Base-by-base conservation (phyloP, 768 basidiomycete genomes). In the Kwoniella botswanensis region DNA sequence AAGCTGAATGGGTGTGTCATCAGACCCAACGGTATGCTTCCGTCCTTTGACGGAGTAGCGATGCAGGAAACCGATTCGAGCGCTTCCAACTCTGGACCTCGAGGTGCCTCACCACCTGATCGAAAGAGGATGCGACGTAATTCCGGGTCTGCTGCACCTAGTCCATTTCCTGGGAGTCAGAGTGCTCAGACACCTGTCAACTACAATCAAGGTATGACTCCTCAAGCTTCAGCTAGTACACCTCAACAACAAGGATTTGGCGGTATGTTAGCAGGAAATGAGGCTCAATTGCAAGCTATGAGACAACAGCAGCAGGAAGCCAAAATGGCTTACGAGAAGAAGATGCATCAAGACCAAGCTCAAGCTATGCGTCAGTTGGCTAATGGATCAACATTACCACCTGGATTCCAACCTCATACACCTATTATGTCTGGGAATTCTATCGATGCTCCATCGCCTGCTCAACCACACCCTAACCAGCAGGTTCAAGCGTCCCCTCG, bases 61-160 rank as follows among this genome's bases (percentile, higher is more conserved):
- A 73, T 74, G 62, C 65, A 73, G 26, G 54, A 70, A 60, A 57
- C 67, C 59, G 68, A 76, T 57, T 66, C 72, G 53, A 29, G 61
- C 52, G 62, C 67, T 43, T 68, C 67, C 54, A 54, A 35, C 4
- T 18, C 68, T 41, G 63, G 62, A 22, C 63, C 62, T 58, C 59
- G 68, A 12, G 63, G 72, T 67, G 58, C 65, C 12, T 77, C 79
- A 15, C 80, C 80, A 9, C 80, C 80, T 55, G 80, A 79, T 1
- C 73, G 80, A 7, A 81, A 81, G 64, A 66, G 80, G 46, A 76
- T 77, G 75, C 63, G 80, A 17, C 53, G 77, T 15, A 81, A 79
- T 68, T 79, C 80, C 3, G 80, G 80, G 0, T 71, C 68, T 21
- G 73, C 80, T 2, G 80, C 78, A 4, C 77, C 79, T 22, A 72